Conservation (phyloP, 257 asterid genomes). For the Ehretia macrophylla region DNA sequence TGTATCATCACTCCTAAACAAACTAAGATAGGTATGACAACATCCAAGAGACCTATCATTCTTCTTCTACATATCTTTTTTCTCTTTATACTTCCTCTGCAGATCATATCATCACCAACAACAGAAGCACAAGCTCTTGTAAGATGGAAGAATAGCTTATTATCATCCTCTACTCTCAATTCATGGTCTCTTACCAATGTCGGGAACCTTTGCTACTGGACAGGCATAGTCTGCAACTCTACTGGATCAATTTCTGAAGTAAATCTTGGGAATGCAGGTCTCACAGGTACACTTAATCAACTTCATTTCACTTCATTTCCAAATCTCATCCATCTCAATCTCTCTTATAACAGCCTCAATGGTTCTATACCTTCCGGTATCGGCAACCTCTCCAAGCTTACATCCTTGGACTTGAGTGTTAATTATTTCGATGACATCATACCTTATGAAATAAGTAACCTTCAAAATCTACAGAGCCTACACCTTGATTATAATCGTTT, state of each 20-base stretch:
- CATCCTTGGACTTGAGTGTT: slow-evolving; percentile 28
- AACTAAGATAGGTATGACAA: no score
- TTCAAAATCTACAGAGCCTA: no score
- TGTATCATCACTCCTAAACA: no score
- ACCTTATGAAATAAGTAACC: no score
- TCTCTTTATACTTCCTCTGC: no score
- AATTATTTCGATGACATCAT: slow-evolving; percentile 38
- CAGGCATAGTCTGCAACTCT: slow-evolving; percentile 51
- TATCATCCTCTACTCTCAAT: slow-evolving; percentile 25
- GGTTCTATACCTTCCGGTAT: slow-evolving; percentile 62
- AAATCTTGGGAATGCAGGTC: slow-evolving; percentile 37
- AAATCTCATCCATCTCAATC: slow-evolving; percentile 34
- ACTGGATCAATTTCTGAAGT: no score
- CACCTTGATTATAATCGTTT: no score
- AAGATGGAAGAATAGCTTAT: slow-evolving; percentile 21
- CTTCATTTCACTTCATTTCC: slow-evolving; percentile 43
- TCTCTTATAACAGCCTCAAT: slow-evolving; percentile 36
- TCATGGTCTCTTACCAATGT: slow-evolving; percentile 56
- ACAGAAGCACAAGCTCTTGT: not conserved
- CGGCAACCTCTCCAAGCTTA: not conserved
- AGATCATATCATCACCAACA: no score
- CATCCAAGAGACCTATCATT: no score
- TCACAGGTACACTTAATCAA: slow-evolving; percentile 35
- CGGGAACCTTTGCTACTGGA: slow-evolving; percentile 60
- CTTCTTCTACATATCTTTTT: no score